Conservation (phyloP, 2,329 filamentous ascomycete species). For the Penicillium sp. region DNA sequence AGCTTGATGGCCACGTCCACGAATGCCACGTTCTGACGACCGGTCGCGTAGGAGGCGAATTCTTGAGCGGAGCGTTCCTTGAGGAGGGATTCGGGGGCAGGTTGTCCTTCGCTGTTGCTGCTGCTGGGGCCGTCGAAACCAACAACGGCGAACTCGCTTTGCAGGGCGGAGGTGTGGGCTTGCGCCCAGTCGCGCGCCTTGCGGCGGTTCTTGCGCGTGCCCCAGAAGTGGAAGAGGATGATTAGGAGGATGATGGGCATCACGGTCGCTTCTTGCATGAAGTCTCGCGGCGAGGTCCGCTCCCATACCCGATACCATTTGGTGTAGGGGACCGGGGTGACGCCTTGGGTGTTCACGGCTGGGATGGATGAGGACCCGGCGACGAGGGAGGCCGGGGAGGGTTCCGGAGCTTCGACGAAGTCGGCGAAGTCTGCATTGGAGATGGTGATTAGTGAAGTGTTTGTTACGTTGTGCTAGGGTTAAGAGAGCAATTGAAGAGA, state of each 20-base stretch:
- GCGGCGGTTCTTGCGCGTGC: conserved; percentile 66
- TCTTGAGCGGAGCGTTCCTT: too few species aligned
- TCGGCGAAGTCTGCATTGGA: conserved; percentile 98
- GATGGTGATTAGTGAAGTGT: too few species aligned
- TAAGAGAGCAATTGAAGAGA: too few species aligned
- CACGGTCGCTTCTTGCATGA: conserved; percentile 77
- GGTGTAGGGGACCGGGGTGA: conserved; percentile 60
- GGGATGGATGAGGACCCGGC: conserved; percentile 34
- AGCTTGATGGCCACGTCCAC: too few species aligned
- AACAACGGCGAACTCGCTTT: conserved; percentile 75
- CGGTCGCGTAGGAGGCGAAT: too few species aligned
- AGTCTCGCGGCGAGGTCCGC: conserved; percentile 73
- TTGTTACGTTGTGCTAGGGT: too few species aligned
- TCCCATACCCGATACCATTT: conserved; percentile 97
- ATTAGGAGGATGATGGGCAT: conserved; percentile 65
- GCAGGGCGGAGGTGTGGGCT: conserved; percentile 62
- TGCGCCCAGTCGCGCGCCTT: conserved; percentile 74
- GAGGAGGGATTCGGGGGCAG: too few species aligned
- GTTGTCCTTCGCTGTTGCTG: too few species aligned
- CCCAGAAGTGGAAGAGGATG: conserved; percentile 70
- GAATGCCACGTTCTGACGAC: too few species aligned
- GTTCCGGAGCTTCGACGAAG: conserved; percentile 70
- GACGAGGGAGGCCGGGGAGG: conserved; percentile 45
- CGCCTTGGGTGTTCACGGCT: conserved; percentile 42
- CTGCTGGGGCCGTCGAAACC: conserved; percentile 72